These are phyloP conservation scores for Gyrodon lividus DNA, from an alignment of 768 basidiomycete genomes.

Conservation along the genomic window DNA sequence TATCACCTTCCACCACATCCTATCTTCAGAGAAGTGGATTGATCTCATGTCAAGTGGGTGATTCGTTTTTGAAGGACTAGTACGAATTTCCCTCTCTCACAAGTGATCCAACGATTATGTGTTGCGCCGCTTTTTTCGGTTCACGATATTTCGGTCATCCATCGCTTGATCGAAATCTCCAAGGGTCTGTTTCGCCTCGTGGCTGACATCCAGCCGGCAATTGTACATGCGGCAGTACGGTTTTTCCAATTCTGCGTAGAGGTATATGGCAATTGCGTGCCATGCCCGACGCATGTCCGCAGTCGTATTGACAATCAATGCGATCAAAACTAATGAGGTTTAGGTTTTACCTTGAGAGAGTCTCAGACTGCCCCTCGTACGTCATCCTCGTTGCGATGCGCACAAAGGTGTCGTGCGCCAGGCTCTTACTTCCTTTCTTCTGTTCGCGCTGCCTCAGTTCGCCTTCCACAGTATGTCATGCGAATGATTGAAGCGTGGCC, in stretches of 20 bases:
- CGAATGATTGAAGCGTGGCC: constrained; percentile 16
- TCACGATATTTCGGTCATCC: not conserved
- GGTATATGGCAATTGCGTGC: constrained; percentile 10
- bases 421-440: constrained; percentile 13
- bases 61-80: constrained; percentile 5
- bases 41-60: too few relatives aligned
- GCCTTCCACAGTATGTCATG: constrained; percentile 11
- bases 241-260: constrained; percentile 6
- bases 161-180: constrained; percentile 3
- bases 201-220: constrained; percentile 18
- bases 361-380: constrained; percentile 21
- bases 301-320: constrained; percentile 8
- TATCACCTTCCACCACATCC: not conserved
- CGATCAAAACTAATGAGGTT: constrained; percentile 13
- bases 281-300: constrained; percentile 8
- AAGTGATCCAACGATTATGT: constrained; percentile 2
- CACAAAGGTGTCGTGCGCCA: constrained; percentile 16
- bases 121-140: constrained; percentile 7
- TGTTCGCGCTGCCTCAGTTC: constrained; percentile 9
- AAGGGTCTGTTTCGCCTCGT: constrained; percentile 23
- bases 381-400: constrained; percentile 26
- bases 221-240: constrained; percentile 14
- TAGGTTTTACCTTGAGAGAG: constrained; percentile 26
- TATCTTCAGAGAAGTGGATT: too few relatives aligned
- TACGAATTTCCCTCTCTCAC: constrained; percentile 8